These are phyloP conservation scores for Solanum hybrid DNA, from an alignment of 305 asterid species.

Conservation along the genomic window DNA sequence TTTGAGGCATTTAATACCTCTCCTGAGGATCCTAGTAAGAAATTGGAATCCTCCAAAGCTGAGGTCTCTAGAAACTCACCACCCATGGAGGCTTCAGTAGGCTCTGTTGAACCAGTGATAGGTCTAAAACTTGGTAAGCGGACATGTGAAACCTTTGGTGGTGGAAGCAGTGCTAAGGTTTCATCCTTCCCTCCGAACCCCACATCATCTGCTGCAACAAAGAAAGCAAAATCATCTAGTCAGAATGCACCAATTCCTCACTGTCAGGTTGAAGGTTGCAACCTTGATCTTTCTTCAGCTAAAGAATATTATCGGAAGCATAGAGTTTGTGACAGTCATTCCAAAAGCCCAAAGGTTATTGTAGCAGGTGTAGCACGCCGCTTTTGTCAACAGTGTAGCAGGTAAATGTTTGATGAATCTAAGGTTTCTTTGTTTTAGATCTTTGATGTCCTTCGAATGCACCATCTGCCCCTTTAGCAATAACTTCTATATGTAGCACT, in stretches of 20 bases:
- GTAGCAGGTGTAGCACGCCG: constrained; percentile 63
- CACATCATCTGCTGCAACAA: constrained; percentile 22
- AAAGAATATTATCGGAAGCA: constrained; percentile 83
- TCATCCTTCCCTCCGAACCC: not conserved
- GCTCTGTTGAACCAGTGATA: constrained; percentile 53
- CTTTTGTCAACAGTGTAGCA: constrained; percentile 93
- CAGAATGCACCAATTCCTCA: constrained; percentile 31
- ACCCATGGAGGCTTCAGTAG: constrained; percentile 39
- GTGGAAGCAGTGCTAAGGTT: constrained; percentile 26
- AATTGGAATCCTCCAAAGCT: constrained; percentile 22
- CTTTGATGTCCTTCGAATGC: not conserved
- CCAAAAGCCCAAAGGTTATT: constrained; percentile 58
- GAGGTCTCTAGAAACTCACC: constrained; percentile 37
- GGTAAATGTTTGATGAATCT: constrained; percentile 28
- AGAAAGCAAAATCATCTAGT: constrained; percentile 39
- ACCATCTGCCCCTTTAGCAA: not conserved
- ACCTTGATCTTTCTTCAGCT: constrained; percentile 62
- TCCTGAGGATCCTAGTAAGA: constrained; percentile 27
- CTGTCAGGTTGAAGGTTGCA: constrained; percentile 81
- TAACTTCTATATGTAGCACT: not conserved
- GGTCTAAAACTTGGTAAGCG: constrained; percentile 80
- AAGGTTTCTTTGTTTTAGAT: not conserved
- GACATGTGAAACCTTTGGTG: constrained; percentile 39
- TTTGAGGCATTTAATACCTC: constrained; percentile 17
- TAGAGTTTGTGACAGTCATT: constrained; percentile 64